Percentiles rank a stretch among this genome's conserved stretches.
Conservation (phyloP, 495 filamentous ascomycete species). For the Penicillium psychrofluorescens region DNA sequence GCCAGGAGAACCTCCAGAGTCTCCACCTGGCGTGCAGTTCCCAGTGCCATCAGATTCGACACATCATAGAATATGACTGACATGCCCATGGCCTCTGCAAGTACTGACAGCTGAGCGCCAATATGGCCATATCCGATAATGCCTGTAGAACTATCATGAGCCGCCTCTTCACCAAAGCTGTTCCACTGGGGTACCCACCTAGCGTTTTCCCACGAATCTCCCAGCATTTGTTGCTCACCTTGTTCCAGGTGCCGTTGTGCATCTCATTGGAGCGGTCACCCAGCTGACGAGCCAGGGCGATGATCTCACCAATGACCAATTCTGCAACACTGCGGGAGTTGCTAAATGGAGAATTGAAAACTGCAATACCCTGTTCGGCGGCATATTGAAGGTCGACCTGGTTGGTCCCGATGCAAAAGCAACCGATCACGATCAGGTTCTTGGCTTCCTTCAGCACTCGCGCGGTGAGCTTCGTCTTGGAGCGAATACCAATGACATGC, state of each 20-base stretch:
- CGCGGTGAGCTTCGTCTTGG: conserved; percentile 89
- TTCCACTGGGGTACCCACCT: conserved; percentile 37
- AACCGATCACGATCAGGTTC: conserved; percentile 91
- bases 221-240: conserved; percentile 93
- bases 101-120: conserved; percentile 89
- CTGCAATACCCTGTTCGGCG: conserved; percentile 84
- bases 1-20: conserved; percentile 69
- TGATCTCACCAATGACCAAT: conserved; percentile 90
- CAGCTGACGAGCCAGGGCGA: conserved; percentile 82
- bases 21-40: conserved; percentile 75
- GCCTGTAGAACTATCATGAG: conserved; percentile 31
- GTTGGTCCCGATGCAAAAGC: conserved; percentile 99
- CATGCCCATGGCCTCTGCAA: conserved; percentile 98
- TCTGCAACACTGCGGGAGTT: conserved; percentile 97
- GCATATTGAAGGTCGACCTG: conserved; percentile 94
- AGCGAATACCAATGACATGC: conserved; percentile 96
- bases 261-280: conserved; percentile 92
- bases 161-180: not conserved
- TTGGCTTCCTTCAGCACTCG: conserved; percentile 82
- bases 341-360: conserved; percentile 98
- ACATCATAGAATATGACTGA: conserved; percentile 93
- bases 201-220: conserved; percentile 97
- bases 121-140: conserved; percentile 99
- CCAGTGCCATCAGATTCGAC: conserved; percentile 85
- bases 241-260: conserved; percentile 95